Evolutionary conservation across 208 protist species (phyloP), one percentile per base, ranked within the genome.

Genomic region (Leishmania guyanensis): DNA sequence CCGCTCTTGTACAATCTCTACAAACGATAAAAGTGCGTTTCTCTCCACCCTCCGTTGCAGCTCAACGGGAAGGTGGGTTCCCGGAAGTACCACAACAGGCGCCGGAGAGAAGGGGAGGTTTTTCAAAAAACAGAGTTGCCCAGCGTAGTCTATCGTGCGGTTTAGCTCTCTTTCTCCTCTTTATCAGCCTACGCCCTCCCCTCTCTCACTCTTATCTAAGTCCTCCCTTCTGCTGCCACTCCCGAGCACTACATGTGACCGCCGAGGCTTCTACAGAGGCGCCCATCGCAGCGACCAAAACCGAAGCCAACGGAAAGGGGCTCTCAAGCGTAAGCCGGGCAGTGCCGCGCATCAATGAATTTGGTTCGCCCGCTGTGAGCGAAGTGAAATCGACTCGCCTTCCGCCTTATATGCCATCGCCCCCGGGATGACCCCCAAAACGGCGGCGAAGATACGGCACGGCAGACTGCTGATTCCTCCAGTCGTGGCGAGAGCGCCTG

Each of bases 1-100:
- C 9, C 51, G 36, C 33, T 36, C 1, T 10, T 88, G 65, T 79
- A 74, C 9, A 46, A 72, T 3, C 46, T 88, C 20, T 84, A 77
- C 51, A 66, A 26, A 5, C 9, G 33, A 10, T 78, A 16, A 66
- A 58, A 9, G n/a, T 16, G 51, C 14, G 17, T 4, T 17, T 43
- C 43, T 72, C 1, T 20, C 43, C 26, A 39, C 36, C 36, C 36
- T 39, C 36, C 1, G 36, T 1, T 39, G 36, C 36, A 39, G 36
- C 36, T 39, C 36, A 39, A 39, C 36, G 36, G 36, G 36, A 39
- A 39, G 36, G 36, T 39, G 0, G 1, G 36, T 64, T 64, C 58
- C 17, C n/a, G 17, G 58, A 64, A 26, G 22, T 0, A 20, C 20
- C 58, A 26, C n/a, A n/a, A 12, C 20, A 10, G n/a, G 16, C 17